Evolutionary conservation across 1,139 yeast species (phyloP).

Genomic region (Scheffersomyces parashehatae): DNA sequence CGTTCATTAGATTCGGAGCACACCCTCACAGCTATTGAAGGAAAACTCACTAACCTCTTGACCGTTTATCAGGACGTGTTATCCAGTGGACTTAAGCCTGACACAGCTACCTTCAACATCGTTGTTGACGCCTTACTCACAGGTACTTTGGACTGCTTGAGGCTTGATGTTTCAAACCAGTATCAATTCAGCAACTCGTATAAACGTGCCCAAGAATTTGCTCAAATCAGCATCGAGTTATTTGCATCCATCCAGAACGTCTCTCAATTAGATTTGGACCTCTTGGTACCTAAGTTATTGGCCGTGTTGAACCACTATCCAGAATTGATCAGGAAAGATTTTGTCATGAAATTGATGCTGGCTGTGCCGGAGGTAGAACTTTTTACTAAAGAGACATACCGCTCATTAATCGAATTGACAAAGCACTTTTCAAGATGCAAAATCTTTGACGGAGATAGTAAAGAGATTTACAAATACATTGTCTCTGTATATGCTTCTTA

Average conservation of each 20-base stretch:
- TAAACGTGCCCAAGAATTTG: conserved; percentile 51
- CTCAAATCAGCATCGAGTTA: conserved; percentile 63
- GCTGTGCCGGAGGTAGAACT: conserved; percentile 1
- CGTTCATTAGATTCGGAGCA: conserved; percentile 30
- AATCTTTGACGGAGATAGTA: conserved; percentile 13
- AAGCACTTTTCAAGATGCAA: conserved; percentile 20
- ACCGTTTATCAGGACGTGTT: conserved; percentile 70
- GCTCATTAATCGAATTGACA: conserved; percentile 23
- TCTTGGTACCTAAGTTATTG: conserved; percentile 29
- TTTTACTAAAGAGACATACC: conserved; percentile 3
- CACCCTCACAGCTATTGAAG: conserved; percentile 31
- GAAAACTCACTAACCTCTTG: conserved; percentile 54
- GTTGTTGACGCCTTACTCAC: conserved; percentile 52
- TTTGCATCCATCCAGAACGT: conserved; percentile 43
- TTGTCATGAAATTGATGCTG: conserved; percentile 20
- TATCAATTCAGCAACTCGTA: conserved; percentile 3
- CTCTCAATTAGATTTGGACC: conserved; percentile 26
- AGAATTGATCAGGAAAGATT: conserved; percentile 21
- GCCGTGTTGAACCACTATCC: conserved; percentile 29
- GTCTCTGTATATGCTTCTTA: conserved; percentile 26
- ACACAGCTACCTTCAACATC: conserved; percentile 50
- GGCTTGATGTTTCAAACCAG: conserved; percentile 7
- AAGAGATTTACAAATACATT: conserved; percentile 28
- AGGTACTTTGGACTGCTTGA: conserved; percentile 43
- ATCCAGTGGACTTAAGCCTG: conserved; percentile 46